phyloP scores from a whole-genome alignment of 768 basidiomycete genomes.

The Kwoniella europaea region DNA sequence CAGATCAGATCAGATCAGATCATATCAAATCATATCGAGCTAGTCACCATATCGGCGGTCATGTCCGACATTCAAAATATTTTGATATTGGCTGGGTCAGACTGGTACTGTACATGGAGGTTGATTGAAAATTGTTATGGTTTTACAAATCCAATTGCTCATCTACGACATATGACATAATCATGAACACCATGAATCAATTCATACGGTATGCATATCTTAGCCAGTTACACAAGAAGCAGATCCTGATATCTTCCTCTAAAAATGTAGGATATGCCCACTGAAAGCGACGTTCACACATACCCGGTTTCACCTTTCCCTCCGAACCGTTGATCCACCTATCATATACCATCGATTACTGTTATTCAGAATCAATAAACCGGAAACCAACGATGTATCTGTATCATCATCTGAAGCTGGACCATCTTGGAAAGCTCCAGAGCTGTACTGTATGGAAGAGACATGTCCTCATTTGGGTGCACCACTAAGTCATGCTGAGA shows the following conservation, averaged over 20 bases:
- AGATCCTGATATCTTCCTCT: not conserved
- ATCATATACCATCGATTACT: slow-evolving; percentile 41
- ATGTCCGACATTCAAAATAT: not conserved
- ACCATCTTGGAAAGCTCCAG: slow-evolving; percentile 32
- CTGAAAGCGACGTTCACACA: slow-evolving; percentile 30
- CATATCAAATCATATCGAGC: no score
- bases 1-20: not conserved
- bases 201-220: slow-evolving; percentile 25
- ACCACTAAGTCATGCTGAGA: slow-evolving; percentile 71
- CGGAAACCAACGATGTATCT: not conserved
- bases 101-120: no score
- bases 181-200: slow-evolving; percentile 13
- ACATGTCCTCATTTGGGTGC: slow-evolving; percentile 80
- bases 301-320: slow-evolving; percentile 42
- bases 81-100: no score
- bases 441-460: slow-evolving; percentile 80
- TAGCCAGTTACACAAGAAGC: not conserved
- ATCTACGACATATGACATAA: not conserved
- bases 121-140: no score
- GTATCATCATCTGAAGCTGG: slow-evolving; percentile 1
- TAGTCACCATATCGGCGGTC: not conserved
- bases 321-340: slow-evolving; percentile 35
- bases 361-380: slow-evolving; percentile 41
- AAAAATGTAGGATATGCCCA: slow-evolving; percentile 23
- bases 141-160: no score